These are phyloP conservation scores for Fraxinus sp. DNA, from an alignment of 305 asterid genomes.

Conservation along the genomic window DNA sequence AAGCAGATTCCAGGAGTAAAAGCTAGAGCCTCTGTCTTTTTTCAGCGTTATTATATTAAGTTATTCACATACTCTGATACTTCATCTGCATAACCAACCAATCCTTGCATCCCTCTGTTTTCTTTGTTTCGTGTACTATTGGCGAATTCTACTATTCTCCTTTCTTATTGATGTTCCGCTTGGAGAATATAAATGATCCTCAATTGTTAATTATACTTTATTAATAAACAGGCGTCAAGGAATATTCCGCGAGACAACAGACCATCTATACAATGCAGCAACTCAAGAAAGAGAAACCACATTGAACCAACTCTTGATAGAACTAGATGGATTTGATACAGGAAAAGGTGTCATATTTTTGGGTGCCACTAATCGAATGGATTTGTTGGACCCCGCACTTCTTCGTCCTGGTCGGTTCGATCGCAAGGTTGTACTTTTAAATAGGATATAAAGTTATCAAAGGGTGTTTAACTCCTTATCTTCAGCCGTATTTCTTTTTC, in stretches of 20 bases:
- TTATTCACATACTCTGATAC: background rate
- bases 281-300: constrained; percentile 98
- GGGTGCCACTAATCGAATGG: constrained; percentile 97
- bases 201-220: constrained; percentile 17
- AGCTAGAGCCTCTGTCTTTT: background rate
- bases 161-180: background rate
- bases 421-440: constrained; percentile 61
- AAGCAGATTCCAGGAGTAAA: background rate
- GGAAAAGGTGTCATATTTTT: constrained; percentile 97
- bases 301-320: constrained; percentile 90
- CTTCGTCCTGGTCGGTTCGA: constrained; percentile 99
- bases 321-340: constrained; percentile 96
- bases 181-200: background rate
- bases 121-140: background rate
- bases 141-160: background rate
- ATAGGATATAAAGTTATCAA: background rate
- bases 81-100: background rate
- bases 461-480: background rate
- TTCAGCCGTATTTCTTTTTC: background rate
- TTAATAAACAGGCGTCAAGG: constrained; percentile 80
- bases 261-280: constrained; percentile 64
- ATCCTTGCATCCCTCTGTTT: background rate
- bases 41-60: background rate
- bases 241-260: constrained; percentile 51
- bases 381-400: constrained; percentile 97